phyloP scores from a whole-genome alignment of 2,329 filamentous ascomycete species.

The Fusarium sp. region DNA sequence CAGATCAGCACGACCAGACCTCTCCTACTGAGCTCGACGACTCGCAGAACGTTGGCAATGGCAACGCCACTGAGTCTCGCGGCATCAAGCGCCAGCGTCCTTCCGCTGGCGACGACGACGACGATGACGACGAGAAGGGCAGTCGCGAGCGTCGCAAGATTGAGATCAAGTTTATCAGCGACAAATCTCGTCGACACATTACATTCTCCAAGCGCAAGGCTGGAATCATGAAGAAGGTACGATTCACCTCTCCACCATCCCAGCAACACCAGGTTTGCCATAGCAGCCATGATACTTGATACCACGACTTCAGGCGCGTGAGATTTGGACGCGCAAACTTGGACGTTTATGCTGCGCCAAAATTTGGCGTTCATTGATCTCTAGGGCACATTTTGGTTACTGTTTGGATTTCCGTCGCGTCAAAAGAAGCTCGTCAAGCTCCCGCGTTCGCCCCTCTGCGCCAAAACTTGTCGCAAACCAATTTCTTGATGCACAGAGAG shows the following conservation, averaged over 20 bases:
- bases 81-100: constrained; percentile 91
- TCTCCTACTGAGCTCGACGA: constrained; percentile 81
- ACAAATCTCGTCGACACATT: constrained; percentile 99
- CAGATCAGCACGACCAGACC: constrained; percentile 80
- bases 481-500: constrained; percentile 4
- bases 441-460: background rate
- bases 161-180: constrained; percentile 99
- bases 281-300: background rate
- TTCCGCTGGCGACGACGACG: constrained; percentile 88
- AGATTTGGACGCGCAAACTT: background rate
- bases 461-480: background rate
- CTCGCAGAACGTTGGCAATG: constrained; percentile 78
- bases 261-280: constrained; percentile 6
- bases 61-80: constrained; percentile 77
- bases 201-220: constrained; percentile 99
- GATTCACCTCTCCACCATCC: constrained; percentile 48
- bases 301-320: background rate
- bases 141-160: constrained; percentile 99
- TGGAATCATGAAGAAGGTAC: constrained; percentile 99
- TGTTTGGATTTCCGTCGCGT: constrained; percentile 20
- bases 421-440: constrained; percentile 1
- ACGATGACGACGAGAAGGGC: constrained; percentile 97
- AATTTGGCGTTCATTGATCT: background rate
- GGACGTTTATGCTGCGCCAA: background rate
- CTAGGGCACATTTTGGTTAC: background rate